Base-by-base conservation (phyloP, 331 rosid genomes). In the Acacia pycnantha region DNA sequence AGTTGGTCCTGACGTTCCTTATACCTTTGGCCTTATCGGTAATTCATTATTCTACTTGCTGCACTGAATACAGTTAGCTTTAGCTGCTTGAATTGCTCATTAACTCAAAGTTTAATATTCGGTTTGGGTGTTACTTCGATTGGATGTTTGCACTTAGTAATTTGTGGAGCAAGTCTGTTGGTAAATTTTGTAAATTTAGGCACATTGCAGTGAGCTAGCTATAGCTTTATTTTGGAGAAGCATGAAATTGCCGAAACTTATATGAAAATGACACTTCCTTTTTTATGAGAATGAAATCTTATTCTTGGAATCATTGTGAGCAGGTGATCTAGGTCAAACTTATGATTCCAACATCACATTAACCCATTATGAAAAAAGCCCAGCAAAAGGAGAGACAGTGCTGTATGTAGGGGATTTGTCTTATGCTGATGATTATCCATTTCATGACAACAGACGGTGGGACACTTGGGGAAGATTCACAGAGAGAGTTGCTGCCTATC, bases 401-500 rank as follows among this genome's bases (percentile, higher is more conserved):
- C 40, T 81, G 59, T 81, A 14, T 40, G 47, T 66, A 19, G 84
- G 84, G 2, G 84, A 81, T 24, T 59, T 81, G 11, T 81, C 88
- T 70, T 87, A 44, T 67, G 97, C 97, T 0, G 91, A 94, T 79
- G 78, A 83, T 71, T 84, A 92, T 66, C 91, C 95, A 31, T 51
- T 77, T 82, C 95, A 94, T 80, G 93, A 94, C 62, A 94, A 91
- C 77, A 43, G 37, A 4, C 81, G 92, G 71, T 94, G 98, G 97
- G 97, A 94, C 84, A 88, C 98, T 18, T 94, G 95, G 95, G 87
- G 92, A 87, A 93, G 97, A 70, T 87, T 93, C 54, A 58, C 66
- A 0, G 97, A 91, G 85, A 86, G 97, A 82, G 84, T 86, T 80
- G 87, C 69, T 81, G 97, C 94, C 15, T 74, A 90, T 85, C 97